Evolutionary conservation across 2,329 filamentous ascomycete species (phyloP).

Genomic region (Amylocarpus encephaloides): DNA sequence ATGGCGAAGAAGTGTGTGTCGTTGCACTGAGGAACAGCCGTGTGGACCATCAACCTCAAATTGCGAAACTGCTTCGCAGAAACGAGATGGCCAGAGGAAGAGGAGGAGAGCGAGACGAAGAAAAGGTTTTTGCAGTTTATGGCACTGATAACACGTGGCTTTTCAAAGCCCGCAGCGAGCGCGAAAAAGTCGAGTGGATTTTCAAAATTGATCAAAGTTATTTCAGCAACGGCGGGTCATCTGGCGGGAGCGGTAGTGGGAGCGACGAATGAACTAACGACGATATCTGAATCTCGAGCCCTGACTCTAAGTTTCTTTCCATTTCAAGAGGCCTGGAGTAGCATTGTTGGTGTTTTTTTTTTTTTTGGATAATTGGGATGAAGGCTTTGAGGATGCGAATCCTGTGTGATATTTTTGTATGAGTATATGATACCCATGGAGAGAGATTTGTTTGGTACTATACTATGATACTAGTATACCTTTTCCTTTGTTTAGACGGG

Average conservation of each 20-base stretch:
- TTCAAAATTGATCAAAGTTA: slow-evolving; percentile 75
- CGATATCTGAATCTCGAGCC: neutral
- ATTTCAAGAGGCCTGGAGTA: neutral
- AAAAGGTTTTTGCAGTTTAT: slow-evolving; percentile 81
- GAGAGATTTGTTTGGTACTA: slow-evolving; percentile 6
- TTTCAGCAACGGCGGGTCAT: slow-evolving; percentile 24
- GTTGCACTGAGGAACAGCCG: slow-evolving; percentile 84
- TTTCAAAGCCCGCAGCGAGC: slow-evolving; percentile 82
- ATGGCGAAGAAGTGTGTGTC: slow-evolving; percentile 84
- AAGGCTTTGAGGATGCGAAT: neutral
- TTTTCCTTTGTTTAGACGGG: slow-evolving; percentile 2
- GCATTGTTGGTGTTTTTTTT: slow-evolving; percentile 1
- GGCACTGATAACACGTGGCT: slow-evolving; percentile 92
- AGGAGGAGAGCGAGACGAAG: slow-evolving; percentile 29
- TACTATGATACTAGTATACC: neutral
- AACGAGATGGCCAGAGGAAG: slow-evolving; percentile 24
- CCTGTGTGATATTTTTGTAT: slow-evolving; percentile 5
- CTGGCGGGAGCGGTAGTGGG: slow-evolving; percentile 12
- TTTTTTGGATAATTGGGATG: neutral
- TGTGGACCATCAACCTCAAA: slow-evolving; percentile 87
- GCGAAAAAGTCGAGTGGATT: slow-evolving; percentile 96
- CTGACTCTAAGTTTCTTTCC: neutral
- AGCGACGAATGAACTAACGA: slow-evolving; percentile 13
- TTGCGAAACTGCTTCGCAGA: slow-evolving; percentile 63
- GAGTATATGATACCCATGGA: slow-evolving; percentile 16